phyloP scores from a whole-genome alignment of 2,329 filamentous ascomycete genomes.

The Neofusicoccum kwambonambiense region DNA sequence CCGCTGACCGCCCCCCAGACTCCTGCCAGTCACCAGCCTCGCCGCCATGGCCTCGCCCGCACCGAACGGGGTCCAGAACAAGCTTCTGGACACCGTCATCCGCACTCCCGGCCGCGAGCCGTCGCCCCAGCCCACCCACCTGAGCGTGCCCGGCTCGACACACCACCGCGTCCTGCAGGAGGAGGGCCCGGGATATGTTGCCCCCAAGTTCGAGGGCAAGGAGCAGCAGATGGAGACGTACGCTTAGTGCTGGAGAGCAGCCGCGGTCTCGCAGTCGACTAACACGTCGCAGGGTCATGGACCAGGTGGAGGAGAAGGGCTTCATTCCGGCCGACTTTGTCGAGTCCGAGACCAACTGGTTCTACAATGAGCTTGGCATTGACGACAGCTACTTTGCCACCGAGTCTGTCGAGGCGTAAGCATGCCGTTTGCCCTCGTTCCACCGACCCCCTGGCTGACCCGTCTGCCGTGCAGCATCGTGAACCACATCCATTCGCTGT shows the following conservation, averaged over 20 bases:
- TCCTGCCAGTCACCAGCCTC: neutral
- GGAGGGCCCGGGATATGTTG: slow-evolving; percentile 89
- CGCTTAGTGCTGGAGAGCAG: slow-evolving; percentile 20
- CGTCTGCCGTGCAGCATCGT: slow-evolving; percentile 57
- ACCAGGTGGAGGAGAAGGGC: slow-evolving; percentile 71
- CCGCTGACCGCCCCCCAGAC: neutral
- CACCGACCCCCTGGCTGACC: slow-evolving; percentile 20
- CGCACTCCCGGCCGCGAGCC: slow-evolving; percentile 63
- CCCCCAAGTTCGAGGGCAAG: slow-evolving; percentile 91
- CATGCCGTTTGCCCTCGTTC: slow-evolving; percentile 1
- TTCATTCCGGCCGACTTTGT: slow-evolving; percentile 85
- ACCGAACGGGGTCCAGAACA: slow-evolving; percentile 45
- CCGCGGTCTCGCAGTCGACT: slow-evolving; percentile 21
- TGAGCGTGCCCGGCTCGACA: slow-evolving; percentile 64
- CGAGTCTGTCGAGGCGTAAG: slow-evolving; percentile 70
- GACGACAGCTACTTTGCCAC: slow-evolving; percentile 98
- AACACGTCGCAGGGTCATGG: slow-evolving; percentile 64
- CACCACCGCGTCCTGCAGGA: slow-evolving; percentile 77
- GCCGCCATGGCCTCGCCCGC: slow-evolving; percentile 15
- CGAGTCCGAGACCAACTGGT: slow-evolving; percentile 87
- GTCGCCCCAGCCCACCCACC: slow-evolving; percentile 84
- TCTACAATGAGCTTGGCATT: slow-evolving; percentile 96
- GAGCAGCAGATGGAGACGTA: slow-evolving; percentile 83
- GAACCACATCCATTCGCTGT: slow-evolving; percentile 92
- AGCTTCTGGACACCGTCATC: slow-evolving; percentile 56